Base-by-base conservation (phyloP, 148 eudicot genomes). In the Rhododendron molle region DNA sequence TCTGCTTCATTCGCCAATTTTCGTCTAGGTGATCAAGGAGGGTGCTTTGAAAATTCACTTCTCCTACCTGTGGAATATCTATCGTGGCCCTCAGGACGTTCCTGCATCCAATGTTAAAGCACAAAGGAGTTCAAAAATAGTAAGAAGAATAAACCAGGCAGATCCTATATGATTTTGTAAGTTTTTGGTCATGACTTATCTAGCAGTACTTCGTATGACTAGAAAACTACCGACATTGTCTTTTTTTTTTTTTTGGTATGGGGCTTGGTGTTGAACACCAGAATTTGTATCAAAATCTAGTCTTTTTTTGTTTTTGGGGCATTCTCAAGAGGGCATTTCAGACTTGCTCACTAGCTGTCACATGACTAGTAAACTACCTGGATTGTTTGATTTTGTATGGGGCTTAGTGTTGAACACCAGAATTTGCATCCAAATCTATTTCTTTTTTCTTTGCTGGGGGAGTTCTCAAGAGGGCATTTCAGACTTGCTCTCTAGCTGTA, bases 1-100 rank as follows among this genome's bases (percentile, higher is more conserved):
- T 90, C 89, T 97, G 99, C 85, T 95, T 97, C 98, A 97, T 95
- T 86, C 99, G 87, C 99, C 99, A 97, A 20, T 88, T 92, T 86
- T 97, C 99, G 23, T 97, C 97, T 43, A 97, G 88, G 83, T 97
- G 98, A 89, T 97, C 99, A 5, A 97, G 98, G 40, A 85, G 96
- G 47, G 99, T 97, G 85, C 98, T 94, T 83, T 92, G 92, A 85
- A 94, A 91, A 78, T 95, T 93, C 47, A 97, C 73, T 69, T 97
- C 98, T 71, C 99, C 99, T 3, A 87, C 91, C 52, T 87, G 86
- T 34, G 99, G 99, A 30, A 97, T 90, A 60, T 93, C 95, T 15
- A 97, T 90, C 72, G 98, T 97, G 40, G 98, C 93, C 90, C 93
- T 97, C 84, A 97, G 65, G 43, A 96, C 98, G 85, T 96, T 96